Evolutionary conservation across 108 stramenopile species (phyloP), one percentile per base, ranked within the genome.

Genomic region (Nannochloropsis salina): DNA sequence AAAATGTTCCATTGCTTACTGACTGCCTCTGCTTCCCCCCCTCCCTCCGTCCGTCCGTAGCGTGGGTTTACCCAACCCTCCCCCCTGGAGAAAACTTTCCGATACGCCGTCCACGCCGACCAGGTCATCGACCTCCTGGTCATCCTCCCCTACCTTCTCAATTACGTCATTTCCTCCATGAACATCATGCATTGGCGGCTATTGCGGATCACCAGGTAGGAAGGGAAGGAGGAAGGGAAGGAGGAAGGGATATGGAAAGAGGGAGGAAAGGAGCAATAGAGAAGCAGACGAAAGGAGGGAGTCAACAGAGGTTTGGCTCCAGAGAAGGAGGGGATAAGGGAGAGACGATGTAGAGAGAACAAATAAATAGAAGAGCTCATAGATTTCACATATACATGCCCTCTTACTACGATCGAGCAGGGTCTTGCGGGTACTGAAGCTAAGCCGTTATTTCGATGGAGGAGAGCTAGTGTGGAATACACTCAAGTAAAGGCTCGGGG

Each of bases 341-440:
- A 15, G 47, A 51, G 47, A 10, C 12, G 15, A 51, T 51, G 15
- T 15, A 51, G 47, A 51, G 15, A 15, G 15, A 15, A 51, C 47
- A 51, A 51, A 51, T 51, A 15, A 51, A 51, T 51, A 0, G 1
- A 51, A 51, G 47, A 51, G 15, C 10, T 10, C 12, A 51, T 12
- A 15, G 47, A 51, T 51, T 51, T 12, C 15, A 12, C 47, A 74
- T 6, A 74, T 74, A 74, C 8, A n/a, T 15, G 61, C 1, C 3
- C 15, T 6, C 61, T n/a, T n/a, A 74, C 61, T 4, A 74, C 31
- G 31, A 74, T n/a, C 61, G n/a, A 74, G 4, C 61, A 74, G 61
- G 61, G 61, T 74, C 4, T 74, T 74, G 61, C 61, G 61, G n/a
- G 61, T 74, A n/a, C 61, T 74, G 61, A 74, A 74, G n/a, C 61